Conservation (phyloP, 2,329 filamentous ascomycete species). For the Botrytis pseudocinerea region DNA sequence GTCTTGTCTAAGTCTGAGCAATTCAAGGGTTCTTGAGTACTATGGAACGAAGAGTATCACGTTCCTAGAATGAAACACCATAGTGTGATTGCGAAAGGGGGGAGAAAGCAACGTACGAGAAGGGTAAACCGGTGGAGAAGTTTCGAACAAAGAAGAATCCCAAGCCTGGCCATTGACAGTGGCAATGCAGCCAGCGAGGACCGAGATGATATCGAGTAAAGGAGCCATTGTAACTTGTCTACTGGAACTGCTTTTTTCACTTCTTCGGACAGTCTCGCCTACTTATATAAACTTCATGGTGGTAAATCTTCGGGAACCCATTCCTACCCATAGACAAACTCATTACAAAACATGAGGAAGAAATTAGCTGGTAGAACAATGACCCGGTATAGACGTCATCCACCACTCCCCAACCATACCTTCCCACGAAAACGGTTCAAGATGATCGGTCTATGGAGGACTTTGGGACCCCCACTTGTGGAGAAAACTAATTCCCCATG, state of each 20-base stretch:
- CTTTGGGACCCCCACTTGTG: background rate
- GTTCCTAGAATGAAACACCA: background rate
- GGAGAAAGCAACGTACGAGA: constrained; percentile 31
- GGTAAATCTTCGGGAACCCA: constrained; percentile 14
- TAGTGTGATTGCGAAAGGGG: background rate
- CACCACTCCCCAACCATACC: background rate
- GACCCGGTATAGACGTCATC: constrained; percentile 4
- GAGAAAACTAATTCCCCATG: background rate
- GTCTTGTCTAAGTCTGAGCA: background rate
- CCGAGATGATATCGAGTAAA: constrained; percentile 11
- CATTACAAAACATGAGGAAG: background rate
- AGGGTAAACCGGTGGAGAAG: constrained; percentile 33
- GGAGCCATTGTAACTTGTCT: constrained; percentile 20
- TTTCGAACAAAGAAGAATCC: constrained; percentile 18
- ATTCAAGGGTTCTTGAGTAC: no score
- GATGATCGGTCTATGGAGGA: background rate
- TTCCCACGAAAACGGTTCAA: background rate
- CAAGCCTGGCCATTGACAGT: constrained; percentile 19
- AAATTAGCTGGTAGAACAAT: background rate
- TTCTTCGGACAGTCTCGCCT: background rate
- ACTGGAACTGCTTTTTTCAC: constrained; percentile 2
- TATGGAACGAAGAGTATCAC: background rate
- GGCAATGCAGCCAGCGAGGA: constrained; percentile 18
- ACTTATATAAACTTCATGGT: constrained; percentile 7
- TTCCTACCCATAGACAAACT: background rate